Percentiles rank a stretch among this genome's conserved stretches.
These are phyloP conservation scores for Blastosporella zonata DNA, from an alignment of 1,284 basidiomycete species.

Conservation along the genomic window DNA sequence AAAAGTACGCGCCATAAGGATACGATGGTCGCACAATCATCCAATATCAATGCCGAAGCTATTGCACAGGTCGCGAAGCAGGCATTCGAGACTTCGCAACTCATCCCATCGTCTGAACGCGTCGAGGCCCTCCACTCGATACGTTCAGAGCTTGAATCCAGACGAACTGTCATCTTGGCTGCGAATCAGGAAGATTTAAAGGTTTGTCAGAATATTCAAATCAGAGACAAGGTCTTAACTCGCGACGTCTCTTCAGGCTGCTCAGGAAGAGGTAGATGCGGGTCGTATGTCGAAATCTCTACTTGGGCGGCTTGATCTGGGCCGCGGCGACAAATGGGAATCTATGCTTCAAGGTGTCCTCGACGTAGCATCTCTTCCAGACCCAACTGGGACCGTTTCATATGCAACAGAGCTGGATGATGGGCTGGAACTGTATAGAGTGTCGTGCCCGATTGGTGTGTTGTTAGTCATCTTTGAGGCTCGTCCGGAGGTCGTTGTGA, in stretches of 20 bases:
- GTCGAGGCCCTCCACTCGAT: conserved; percentile 73
- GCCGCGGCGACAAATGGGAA: conserved; percentile 88
- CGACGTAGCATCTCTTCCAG: conserved; percentile 84
- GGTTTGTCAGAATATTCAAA: conserved; percentile 37
- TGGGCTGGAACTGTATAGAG: conserved; percentile 84
- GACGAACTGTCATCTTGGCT: conserved; percentile 66
- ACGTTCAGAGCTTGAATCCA: conserved; percentile 57
- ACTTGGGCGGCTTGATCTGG: conserved; percentile 84
- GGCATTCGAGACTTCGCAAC: conserved; percentile 85
- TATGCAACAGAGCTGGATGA: conserved; percentile 90
- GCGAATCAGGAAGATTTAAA: conserved; percentile 83
- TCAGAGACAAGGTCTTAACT: conserved; percentile 2
- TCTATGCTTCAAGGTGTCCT: conserved; percentile 88
- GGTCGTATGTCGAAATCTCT: conserved; percentile 84
- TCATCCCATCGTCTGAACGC: conserved; percentile 67
- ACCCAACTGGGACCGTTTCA: conserved; percentile 85
- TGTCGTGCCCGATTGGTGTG: conserved; percentile 97
- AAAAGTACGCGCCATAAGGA: not conserved
- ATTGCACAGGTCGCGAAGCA: conserved; percentile 78
- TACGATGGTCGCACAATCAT: conserved; percentile 6
- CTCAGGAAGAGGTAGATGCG: conserved; percentile 71
- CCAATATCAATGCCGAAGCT: conserved; percentile 31
- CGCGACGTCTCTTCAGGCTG: conserved; percentile 48
- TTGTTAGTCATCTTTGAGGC: conserved; percentile 98
- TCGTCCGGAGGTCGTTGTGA: conserved; percentile 96